These are phyloP conservation scores for Tetrahymena malaccensis DNA, from an alignment of 73 alveolate species.

Conservation along the genomic window DNA sequence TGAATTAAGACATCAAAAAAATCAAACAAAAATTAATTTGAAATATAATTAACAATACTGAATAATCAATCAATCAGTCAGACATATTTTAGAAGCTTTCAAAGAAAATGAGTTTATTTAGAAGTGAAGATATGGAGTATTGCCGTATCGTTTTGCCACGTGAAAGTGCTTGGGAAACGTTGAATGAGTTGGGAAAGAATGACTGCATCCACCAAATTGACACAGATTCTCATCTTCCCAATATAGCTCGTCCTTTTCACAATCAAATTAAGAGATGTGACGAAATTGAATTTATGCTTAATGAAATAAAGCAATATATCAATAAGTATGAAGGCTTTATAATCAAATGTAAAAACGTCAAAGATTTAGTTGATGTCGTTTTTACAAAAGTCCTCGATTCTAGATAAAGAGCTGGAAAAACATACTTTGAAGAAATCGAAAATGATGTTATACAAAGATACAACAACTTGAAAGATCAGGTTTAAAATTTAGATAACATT, in stretches of 20 bases:
- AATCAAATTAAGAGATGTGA: constrained; percentile 65
- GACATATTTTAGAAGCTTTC: neutral
- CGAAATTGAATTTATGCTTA: constrained; percentile 54
- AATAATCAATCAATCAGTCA: too few relatives aligned
- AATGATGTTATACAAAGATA: neutral
- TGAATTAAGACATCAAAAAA: neutral
- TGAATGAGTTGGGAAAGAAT: constrained; percentile 73
- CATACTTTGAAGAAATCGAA: constrained; percentile 30
- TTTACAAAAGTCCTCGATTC: constrained; percentile 9
- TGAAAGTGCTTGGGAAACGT: constrained; percentile 81
- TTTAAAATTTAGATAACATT: constrained; percentile 6
- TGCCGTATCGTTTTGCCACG: constrained; percentile 83
- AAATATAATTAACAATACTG: neutral
- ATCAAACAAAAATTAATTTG: neutral
- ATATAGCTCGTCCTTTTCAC: constrained; percentile 65
- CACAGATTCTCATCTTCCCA: constrained; percentile 62
- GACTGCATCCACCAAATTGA: constrained; percentile 71
- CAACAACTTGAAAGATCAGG: neutral
- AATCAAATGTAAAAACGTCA: constrained; percentile 26
- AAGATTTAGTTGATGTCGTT: constrained; percentile 1
- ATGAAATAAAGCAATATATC: constrained; percentile 44
- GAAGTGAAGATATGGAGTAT: constrained; percentile 92
- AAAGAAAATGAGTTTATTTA: constrained; percentile 53
- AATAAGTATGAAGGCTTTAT: constrained; percentile 44
- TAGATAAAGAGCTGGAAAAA: constrained; percentile 3